Evolutionary conservation across 2,329 filamentous ascomycete genomes (phyloP), one percentile per base, ranked within the genome.

Genomic region (Lachnellula suecica): DNA sequence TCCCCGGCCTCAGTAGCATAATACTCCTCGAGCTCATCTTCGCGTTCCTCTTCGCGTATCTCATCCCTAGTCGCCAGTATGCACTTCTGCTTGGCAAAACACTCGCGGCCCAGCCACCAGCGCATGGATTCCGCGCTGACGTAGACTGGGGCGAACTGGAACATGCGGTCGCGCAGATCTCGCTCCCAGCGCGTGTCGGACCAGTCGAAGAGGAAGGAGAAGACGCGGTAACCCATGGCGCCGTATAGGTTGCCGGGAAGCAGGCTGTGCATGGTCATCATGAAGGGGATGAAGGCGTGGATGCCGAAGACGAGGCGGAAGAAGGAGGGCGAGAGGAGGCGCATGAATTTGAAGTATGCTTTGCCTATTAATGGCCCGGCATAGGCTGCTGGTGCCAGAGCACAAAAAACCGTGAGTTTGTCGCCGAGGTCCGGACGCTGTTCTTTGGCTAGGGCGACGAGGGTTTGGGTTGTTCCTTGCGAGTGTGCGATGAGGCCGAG

Each of bases 331-430:
- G 86, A 87, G 47, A 97, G 88, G 46, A 88, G 73, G 15, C 85
- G 82, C 87, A 96, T 93, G 71, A 97, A 93, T 61, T 91, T 92
- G 74, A 97, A 93, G 70, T 95, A 94, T 68, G 89, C 85, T 68
- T 91, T 92, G 45, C 86, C 84, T 47, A 97, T 89, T 19, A 97
- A 71, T 0, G 90, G 88, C 0, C 93, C 93, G 0, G 92, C 91
- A 61, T 97, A 97, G 0, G 87, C 92, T 1, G 93, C 93, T 0
- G 93, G 93, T 0, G 93, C 91, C 2, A 97, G 79, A 0, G 89
- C 91, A 66, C 93, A 97, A 66, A 97, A 96, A 0, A 96, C 89
- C 0, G 87, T 91, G 44, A 97, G 82, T 63, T 87, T 89, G 45
- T 88, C 80, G 8, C 91, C 90, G 5, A 97, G 75, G 2, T 93